Percentiles rank a stretch among this genome's conserved stretches.
Evolutionary conservation across 2,329 filamentous ascomycete species (phyloP).

Genomic region (Sodiomyces alkalinus): DNA sequence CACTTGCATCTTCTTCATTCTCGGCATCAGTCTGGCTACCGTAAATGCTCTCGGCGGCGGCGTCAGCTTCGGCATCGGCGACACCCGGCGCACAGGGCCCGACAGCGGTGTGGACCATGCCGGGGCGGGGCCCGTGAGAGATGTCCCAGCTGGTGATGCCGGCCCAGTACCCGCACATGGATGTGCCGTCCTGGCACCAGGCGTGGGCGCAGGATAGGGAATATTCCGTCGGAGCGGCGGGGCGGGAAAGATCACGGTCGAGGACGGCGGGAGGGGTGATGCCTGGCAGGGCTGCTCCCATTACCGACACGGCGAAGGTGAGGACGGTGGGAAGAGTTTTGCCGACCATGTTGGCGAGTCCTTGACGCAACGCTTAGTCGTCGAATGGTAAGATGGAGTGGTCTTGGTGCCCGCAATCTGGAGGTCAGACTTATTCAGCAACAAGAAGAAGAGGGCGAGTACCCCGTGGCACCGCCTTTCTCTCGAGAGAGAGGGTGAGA

Average conservation of each 20-base stretch:
- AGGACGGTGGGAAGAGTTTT: background rate
- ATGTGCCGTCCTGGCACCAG: conserved; percentile 11
- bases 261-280: background rate
- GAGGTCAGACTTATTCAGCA: too few species aligned
- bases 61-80: conserved; percentile 10
- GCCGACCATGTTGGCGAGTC: too few species aligned
- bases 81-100: conserved; percentile 11
- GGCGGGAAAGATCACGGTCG: background rate
- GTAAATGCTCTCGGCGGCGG: background rate
- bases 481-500: background rate
- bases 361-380: too few species aligned
- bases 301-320: background rate
- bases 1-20: conserved; percentile 1
- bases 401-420: too few species aligned
- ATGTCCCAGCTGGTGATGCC: conserved; percentile 14
- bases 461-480: too few species aligned
- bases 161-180: conserved; percentile 15
- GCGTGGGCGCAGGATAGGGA: conserved; percentile 11
- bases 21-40: background rate
- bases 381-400: too few species aligned
- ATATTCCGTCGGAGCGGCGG: conserved; percentile 1
- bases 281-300: background rate
- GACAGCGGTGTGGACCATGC: conserved; percentile 12
- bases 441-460: too few species aligned
- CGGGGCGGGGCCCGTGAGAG: conserved; percentile 12